Percentiles rank a stretch among this genome's conserved stretches.
Evolutionary conservation across 2,329 filamentous ascomycete species (phyloP).

Genomic region (Phyllosticta citrichinensis): DNA sequence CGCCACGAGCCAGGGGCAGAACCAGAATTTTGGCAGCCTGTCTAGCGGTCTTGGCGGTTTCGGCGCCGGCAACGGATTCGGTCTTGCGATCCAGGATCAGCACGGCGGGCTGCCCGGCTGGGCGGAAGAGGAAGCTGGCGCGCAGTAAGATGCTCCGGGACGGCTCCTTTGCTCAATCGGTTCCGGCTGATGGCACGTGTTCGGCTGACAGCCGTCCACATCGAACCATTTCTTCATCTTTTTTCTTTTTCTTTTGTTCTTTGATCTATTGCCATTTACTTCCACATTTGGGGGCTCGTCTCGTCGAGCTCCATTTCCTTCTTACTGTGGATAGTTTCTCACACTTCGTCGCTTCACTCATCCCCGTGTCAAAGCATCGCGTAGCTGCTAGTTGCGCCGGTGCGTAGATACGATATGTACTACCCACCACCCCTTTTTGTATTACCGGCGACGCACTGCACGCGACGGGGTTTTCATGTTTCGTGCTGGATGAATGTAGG

Average conservation of each 20-base stretch:
- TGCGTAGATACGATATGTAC: constrained; percentile 6
- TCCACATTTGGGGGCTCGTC: neutral
- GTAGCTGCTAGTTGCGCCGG: neutral
- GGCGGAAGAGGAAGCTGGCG: constrained; percentile 54
- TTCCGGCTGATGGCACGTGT: neutral
- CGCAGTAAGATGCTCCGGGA: constrained; percentile 30
- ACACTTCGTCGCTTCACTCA: neutral
- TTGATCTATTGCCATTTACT: constrained; percentile 3
- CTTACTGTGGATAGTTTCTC: neutral
- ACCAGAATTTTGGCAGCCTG: constrained; percentile 47
- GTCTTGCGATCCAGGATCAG: constrained; percentile 47
- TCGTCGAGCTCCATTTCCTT: neutral
- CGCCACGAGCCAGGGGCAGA: constrained; percentile 20
- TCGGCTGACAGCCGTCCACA: neutral
- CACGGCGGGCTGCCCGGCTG: constrained; percentile 47
- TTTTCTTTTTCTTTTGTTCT: constrained; percentile 5
- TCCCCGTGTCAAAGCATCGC: neutral
- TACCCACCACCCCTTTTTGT: neutral
- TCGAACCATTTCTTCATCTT: constrained; percentile 1
- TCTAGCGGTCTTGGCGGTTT: constrained; percentile 49
- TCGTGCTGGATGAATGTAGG: constrained; percentile 8
- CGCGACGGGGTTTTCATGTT: neutral
- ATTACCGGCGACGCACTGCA: constrained; percentile 1
- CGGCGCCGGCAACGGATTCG: constrained; percentile 45
- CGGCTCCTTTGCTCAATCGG: neutral